Percentiles rank a stretch among this genome's conserved stretches.
Evolutionary conservation across 306 rosid genomes (phyloP).

Genomic region (Acacia acuminata): DNA sequence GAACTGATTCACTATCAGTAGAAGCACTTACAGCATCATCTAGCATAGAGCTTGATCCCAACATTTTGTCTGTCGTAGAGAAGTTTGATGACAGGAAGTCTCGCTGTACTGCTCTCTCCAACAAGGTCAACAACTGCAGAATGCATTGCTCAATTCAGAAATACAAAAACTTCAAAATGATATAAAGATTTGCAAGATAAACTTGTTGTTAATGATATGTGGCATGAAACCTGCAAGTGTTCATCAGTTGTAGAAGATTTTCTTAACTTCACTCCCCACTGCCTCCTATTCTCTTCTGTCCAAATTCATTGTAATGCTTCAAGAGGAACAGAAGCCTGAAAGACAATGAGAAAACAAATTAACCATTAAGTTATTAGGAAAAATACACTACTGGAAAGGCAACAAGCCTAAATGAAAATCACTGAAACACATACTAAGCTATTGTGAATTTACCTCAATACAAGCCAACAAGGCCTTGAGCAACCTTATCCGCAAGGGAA

Average conservation of each 20-base stretch:
- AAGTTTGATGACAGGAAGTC: constrained; percentile 76
- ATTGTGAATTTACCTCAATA: constrained; percentile 70
- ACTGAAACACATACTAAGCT: constrained; percentile 22
- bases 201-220: constrained; percentile 13
- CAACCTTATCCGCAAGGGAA: constrained; percentile 78
- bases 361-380: not conserved
- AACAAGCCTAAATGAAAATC: constrained; percentile 12
- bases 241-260: constrained; percentile 70
- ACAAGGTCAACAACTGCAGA: constrained; percentile 68
- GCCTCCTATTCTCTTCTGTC: constrained; percentile 65
- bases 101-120: constrained; percentile 68
- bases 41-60: constrained; percentile 53
- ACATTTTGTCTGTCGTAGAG: constrained; percentile 65
- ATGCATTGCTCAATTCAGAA: constrained; percentile 29
- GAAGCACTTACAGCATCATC: constrained; percentile 41
- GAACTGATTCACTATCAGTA: constrained; percentile 51
- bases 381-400: too few relatives aligned
- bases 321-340: constrained; percentile 74
- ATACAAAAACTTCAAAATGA: constrained; percentile 8
- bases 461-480: constrained; percentile 67
- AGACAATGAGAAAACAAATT: constrained; percentile 29
- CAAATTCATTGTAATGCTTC: constrained; percentile 82
- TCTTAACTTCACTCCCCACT: constrained; percentile 76
- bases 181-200: constrained; percentile 18
- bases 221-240: constrained; percentile 66